Evolutionary conservation across 805 yeast genomes (phyloP).

Genomic region (Candida nonsorbophila): DNA sequence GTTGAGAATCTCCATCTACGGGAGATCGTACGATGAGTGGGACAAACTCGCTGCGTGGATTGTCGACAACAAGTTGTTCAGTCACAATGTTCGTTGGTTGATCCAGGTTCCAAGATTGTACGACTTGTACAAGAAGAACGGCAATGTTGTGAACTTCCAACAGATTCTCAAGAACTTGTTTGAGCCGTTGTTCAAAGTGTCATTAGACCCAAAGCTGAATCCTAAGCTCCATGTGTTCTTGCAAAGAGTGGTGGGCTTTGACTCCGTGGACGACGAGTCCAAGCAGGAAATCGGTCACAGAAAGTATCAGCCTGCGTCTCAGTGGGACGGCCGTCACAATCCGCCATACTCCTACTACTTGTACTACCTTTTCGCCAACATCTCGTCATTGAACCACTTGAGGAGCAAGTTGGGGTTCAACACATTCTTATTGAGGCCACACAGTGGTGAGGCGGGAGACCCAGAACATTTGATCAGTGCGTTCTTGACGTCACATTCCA

Average conservation of each 20-base stretch:
- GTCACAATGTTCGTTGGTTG: constrained; percentile 96
- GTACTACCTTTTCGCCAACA: constrained; percentile 82
- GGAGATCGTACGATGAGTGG: constrained; percentile 89
- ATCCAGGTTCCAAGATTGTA: constrained; percentile 92
- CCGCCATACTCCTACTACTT: constrained; percentile 98
- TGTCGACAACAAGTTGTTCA: constrained; percentile 81
- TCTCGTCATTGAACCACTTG: constrained; percentile 82
- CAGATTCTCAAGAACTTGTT: constrained; percentile 77
- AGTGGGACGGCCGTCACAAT: constrained; percentile 74
- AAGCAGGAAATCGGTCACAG: constrained; percentile 80
- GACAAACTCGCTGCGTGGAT: constrained; percentile 94
- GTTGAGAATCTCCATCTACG: constrained; percentile 91
- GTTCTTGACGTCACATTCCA: constrained; percentile 83
- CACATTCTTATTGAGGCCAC: constrained; percentile 94
- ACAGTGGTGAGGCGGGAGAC: constrained; percentile 99
- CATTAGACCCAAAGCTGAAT: constrained; percentile 75
- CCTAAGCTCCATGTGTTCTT: constrained; percentile 89
- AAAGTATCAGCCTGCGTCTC: constrained; percentile 78
- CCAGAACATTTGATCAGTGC: constrained; percentile 94
- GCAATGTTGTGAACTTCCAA: constrained; percentile 64
- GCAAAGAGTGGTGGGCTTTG: constrained; percentile 95
- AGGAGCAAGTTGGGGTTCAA: constrained; percentile 71
- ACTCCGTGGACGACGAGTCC: constrained; percentile 97
- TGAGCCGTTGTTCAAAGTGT: constrained; percentile 85
- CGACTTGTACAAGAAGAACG: constrained; percentile 78